Evolutionary conservation across 2,329 filamentous ascomycete species (phyloP).

Genomic region (Piedraia hortae): DNA sequence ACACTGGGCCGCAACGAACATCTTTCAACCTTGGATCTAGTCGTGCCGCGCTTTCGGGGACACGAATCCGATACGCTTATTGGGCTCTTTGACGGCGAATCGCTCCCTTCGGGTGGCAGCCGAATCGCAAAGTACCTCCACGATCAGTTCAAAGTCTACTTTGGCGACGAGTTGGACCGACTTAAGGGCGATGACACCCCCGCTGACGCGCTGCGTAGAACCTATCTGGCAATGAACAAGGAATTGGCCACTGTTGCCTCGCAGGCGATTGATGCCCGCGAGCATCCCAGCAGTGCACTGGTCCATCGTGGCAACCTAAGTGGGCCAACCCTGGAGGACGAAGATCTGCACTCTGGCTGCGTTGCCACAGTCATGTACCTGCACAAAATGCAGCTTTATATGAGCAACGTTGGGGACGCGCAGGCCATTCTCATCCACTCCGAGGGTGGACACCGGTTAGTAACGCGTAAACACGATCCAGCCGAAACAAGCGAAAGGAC

Average conservation of each 20-base stretch:
- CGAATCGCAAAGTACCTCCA: conserved; percentile 92
- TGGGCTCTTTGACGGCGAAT: conserved; percentile 87
- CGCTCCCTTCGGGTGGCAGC: conserved; percentile 66
- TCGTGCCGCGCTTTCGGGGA: conserved; percentile 73
- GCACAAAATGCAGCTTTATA: conserved; percentile 66
- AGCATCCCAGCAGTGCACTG: conserved; percentile 19
- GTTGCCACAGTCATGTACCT: conserved; percentile 82
- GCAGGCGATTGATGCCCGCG: conserved; percentile 50
- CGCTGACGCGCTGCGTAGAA: conserved; percentile 54
- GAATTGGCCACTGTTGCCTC: conserved; percentile 67
- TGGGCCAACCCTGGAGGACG: conserved; percentile 54
- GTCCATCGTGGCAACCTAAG: conserved; percentile 44
- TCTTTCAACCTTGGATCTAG: conserved; percentile 80
- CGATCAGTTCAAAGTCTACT: conserved; percentile 75
- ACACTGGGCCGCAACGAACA: conserved; percentile 82
- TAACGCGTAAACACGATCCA: conserved; percentile 82
- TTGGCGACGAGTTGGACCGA: conserved; percentile 53
- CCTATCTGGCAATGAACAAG: conserved; percentile 79
- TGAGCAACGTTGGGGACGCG: conserved; percentile 85
- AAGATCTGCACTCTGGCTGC: conserved; percentile 70
- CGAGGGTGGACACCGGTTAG: conserved; percentile 53
- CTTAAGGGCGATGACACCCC: conserved; percentile 44
- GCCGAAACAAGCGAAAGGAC: conserved; percentile 61
- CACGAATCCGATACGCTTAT: conserved; percentile 73
- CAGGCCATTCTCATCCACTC: conserved; percentile 88